Base-by-base conservation (phyloP, 148 eudicot species). In the Fagopyrum esculentum region DNA sequence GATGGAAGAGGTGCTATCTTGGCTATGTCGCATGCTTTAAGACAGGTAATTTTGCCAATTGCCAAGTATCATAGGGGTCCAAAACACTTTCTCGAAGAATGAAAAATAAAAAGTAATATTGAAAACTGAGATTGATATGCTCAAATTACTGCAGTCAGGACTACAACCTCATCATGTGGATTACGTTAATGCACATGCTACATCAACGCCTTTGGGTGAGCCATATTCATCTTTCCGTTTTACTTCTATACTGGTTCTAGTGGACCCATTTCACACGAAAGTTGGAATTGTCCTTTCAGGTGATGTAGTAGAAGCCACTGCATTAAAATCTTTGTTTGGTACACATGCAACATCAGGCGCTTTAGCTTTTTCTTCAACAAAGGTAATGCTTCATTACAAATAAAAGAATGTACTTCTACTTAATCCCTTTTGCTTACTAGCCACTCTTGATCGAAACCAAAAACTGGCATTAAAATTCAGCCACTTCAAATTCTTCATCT, bases 131-230 rank as follows among this genome's bases (percentile, higher is more conserved):
- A 40, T 8, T 40, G 71, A 66, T 66, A 45, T 66, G 44, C 17
- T 64, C 15, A 66, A 66, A 6, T 40, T 40, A 75, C 77, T 81
- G 88, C 91, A 94, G 97, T 82, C 98, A 54, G 93, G 93, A 76
- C 86, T 94, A 77, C 79, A 64, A 75, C 88, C 92, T 78, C 78
- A 84, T 71, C 90, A 92, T 77, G 96, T 94, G 85, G 93, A 86
- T 74, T 94, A 94, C 79, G 81, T 92, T 60, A 94, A 94, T 87
- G 98, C 98, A 30, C 98, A 94, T 86, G 98, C 98, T 83, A 94
- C 98, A 47, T 94, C 98, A 77, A 94, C 98, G 51, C 96, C 98
- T 74, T 75, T 94, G 72, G 98, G 98, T 86, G 86, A 77, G 72
- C 70, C 72, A 45, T 70, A 45, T 15, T 40, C 66, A 52, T 68